Percentiles rank a stretch among this genome's conserved stretches.
phyloP scores from a whole-genome alignment of 352 stramenopile genomes.

The Sclerospora graminicola region DNA sequence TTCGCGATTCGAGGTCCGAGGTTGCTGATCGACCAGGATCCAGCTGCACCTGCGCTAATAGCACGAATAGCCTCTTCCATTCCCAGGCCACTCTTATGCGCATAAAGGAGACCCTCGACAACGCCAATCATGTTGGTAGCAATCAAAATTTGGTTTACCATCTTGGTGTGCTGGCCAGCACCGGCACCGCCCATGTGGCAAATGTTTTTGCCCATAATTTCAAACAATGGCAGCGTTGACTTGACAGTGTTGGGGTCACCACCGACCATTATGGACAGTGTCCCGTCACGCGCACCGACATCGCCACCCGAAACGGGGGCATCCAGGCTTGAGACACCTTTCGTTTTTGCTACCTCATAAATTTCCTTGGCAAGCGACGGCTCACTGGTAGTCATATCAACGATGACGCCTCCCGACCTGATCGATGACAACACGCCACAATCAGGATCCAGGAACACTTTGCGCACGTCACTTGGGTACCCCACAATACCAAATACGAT shows the following conservation, averaged over 20 bases:
- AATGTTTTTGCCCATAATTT: constrained; percentile 85
- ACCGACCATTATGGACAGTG: constrained; percentile 87
- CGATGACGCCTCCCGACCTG: constrained; percentile 71
- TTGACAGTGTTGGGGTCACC: constrained; percentile 79
- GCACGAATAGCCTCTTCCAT: constrained; percentile 82
- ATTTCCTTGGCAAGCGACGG: constrained; percentile 86
- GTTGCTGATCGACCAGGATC: constrained; percentile 86
- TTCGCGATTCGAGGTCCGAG: constrained; percentile 84
- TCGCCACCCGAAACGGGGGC: constrained; percentile 83
- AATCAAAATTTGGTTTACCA: constrained; percentile 89
- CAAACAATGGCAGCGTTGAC: constrained; percentile 75
- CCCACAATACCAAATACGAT: constrained; percentile 88
- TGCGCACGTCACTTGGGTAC: constrained; percentile 75
- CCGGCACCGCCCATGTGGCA: constrained; percentile 80
- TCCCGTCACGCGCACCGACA: constrained; percentile 77
- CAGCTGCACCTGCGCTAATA: constrained; percentile 76
- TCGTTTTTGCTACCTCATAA: constrained; percentile 55
- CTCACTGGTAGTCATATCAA: constrained; percentile 88
- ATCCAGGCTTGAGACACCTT: constrained; percentile 67
- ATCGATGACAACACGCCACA: constrained; percentile 59
- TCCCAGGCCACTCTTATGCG: constrained; percentile 78
- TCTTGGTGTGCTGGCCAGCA: constrained; percentile 85
- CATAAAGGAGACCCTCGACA: constrained; percentile 83
- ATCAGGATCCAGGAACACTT: constrained; percentile 59
- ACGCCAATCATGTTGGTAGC: constrained; percentile 86